Percentiles rank a stretch among this genome's conserved stretches.
phyloP scores from a whole-genome alignment of 1,284 basidiomycete species.

The Meira nashicola region DNA sequence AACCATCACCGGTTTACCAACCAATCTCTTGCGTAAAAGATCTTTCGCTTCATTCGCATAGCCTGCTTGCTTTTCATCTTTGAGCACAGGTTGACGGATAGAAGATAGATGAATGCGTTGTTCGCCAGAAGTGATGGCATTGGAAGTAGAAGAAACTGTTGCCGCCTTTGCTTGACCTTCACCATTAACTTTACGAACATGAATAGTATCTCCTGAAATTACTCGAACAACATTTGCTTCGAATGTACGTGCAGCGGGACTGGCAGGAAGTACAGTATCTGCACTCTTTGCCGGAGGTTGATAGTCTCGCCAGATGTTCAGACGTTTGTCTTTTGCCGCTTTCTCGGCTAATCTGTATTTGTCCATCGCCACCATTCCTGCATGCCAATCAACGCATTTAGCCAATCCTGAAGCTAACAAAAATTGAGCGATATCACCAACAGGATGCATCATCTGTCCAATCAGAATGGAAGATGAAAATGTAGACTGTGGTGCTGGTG shows the following conservation, averaged over 20 bases:
- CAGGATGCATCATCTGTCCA: constrained; percentile 84
- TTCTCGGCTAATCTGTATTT: constrained; percentile 77
- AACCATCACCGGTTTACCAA: constrained; percentile 40
- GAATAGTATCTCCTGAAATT: constrained; percentile 85
- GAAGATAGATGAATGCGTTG: constrained; percentile 82
- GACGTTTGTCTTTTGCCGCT: constrained; percentile 73
- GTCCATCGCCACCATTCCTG: constrained; percentile 70
- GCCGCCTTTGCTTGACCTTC: not conserved
- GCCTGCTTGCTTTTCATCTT: constrained; percentile 79
- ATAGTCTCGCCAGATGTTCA: constrained; percentile 70
- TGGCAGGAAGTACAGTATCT: constrained; percentile 11
- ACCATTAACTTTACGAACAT: constrained; percentile 46
- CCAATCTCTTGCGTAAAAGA: constrained; percentile 49
- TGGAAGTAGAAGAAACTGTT: not conserved
- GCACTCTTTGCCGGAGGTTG: constrained; percentile 19
- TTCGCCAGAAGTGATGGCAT: constrained; percentile 63
- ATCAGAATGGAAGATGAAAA: constrained; percentile 70
- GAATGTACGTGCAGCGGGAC: constrained; percentile 32
- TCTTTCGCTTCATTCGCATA: constrained; percentile 87
- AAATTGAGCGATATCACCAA: constrained; percentile 88
- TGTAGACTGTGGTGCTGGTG: constrained; percentile 43
- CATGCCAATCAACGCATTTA: constrained; percentile 94
- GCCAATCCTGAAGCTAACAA: constrained; percentile 79
- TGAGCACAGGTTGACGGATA: constrained; percentile 63
- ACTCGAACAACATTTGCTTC: constrained; percentile 80